Percentiles rank a stretch among this genome's conserved stretches.
phyloP scores from a whole-genome alignment of 192 early-diverging fungal species.

The Ramicandelaber brevisporus region DNA sequence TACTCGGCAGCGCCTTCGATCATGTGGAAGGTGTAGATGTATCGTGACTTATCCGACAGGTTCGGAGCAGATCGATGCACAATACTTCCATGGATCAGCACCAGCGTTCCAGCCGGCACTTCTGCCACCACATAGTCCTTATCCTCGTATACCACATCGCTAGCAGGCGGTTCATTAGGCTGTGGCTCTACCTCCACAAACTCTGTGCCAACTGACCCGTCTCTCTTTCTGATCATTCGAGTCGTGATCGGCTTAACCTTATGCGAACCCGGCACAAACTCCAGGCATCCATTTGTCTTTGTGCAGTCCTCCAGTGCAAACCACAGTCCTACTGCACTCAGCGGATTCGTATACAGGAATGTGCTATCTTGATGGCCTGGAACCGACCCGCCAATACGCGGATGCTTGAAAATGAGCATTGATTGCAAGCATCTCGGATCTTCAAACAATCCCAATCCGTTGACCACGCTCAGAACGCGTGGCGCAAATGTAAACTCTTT shows the following conservation, averaged over 20 bases:
- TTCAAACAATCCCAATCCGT: slow-evolving; percentile 28
- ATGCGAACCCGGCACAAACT: slow-evolving; percentile 62
- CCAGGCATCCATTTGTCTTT: slow-evolving; percentile 60
- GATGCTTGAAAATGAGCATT: slow-evolving; percentile 76
- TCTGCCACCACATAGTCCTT: slow-evolving; percentile 4
- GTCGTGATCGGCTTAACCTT: slow-evolving; percentile 20
- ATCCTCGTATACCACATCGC: background rate
- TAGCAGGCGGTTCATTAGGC: background rate
- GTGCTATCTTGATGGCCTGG: slow-evolving; percentile 78
- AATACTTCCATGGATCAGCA: slow-evolving; percentile 72
- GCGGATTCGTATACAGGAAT: slow-evolving; percentile 71
- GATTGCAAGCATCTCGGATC: slow-evolving; percentile 61
- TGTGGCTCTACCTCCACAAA: slow-evolving; percentile 9
- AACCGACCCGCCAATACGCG: slow-evolving; percentile 33
- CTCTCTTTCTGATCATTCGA: slow-evolving; percentile 10
- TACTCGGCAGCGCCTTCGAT: slow-evolving; percentile 55
- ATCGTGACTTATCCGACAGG: slow-evolving; percentile 43
- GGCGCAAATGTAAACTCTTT: slow-evolving; percentile 27
- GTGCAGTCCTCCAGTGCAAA: slow-evolving; percentile 86
- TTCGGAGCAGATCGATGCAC: slow-evolving; percentile 68
- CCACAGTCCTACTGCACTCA: slow-evolving; percentile 70
- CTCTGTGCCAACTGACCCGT: slow-evolving; percentile 5
- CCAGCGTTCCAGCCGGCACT: slow-evolving; percentile 33
- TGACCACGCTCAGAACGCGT: slow-evolving; percentile 22
- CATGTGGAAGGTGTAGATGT: slow-evolving; percentile 87